A percentile compares a stretch with the other conserved stretches of the same genome.
These are phyloP conservation scores for Xylona heveae DNA, from an alignment of 495 filamentous ascomycete genomes.

Conservation along the genomic window DNA sequence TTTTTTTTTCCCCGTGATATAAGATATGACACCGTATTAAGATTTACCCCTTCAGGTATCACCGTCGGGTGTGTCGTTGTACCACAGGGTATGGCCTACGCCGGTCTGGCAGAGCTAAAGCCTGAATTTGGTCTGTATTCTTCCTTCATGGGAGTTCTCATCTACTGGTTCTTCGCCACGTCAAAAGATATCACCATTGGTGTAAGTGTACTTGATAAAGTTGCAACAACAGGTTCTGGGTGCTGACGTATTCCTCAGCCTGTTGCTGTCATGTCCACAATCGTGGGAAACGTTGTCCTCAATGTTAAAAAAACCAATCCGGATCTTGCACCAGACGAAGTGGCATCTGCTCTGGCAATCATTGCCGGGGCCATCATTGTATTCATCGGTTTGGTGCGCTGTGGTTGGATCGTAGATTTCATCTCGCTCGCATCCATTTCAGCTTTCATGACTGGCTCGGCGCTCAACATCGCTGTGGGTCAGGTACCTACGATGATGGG, in stretches of 20 bases:
- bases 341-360: conserved; percentile 65
- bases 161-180: conserved; percentile 98
- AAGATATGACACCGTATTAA: background rate
- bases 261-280: conserved; percentile 84
- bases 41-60: conserved; percentile 32
- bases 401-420: conserved; percentile 88
- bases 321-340: conserved; percentile 26
- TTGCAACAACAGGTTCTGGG: conserved; percentile 2
- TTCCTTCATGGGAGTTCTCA: conserved; percentile 88
- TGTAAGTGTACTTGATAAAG: conserved; percentile 27
- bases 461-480: conserved; percentile 75
- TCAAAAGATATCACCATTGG: conserved; percentile 99
- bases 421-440: conserved; percentile 83
- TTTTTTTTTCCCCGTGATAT: background rate
- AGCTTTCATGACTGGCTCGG: conserved; percentile 96
- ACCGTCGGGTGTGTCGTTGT: conserved; percentile 93
- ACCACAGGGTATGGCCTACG: conserved; percentile 96
- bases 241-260: conserved; percentile 32
- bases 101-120: conserved; percentile 53
- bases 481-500: conserved; percentile 78
- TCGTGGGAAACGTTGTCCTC: conserved; percentile 61
- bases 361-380: conserved; percentile 66
- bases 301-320: conserved; percentile 33
- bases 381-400: conserved; percentile 55
- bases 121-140: conserved; percentile 84